Evolutionary conservation across 2,329 filamentous ascomycete genomes (phyloP), one percentile per base, ranked within the genome.

Genomic region (Epicoccum nigrum): DNA sequence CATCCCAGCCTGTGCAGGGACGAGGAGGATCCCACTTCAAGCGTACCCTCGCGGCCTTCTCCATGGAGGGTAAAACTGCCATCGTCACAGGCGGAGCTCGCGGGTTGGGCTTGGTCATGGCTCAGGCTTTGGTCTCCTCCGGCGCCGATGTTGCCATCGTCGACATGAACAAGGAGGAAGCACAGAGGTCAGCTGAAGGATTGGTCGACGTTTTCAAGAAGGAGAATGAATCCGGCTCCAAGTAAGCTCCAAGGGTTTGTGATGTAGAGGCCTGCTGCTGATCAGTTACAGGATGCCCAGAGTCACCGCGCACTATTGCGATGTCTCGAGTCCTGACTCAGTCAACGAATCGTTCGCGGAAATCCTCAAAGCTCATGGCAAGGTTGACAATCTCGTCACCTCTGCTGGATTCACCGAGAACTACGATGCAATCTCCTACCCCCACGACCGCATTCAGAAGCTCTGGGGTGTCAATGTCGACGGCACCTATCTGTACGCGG

Each of bases 371-470:
- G 76, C 83, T 52, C 92, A 96, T 71, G 87, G 87, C 74, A 88
- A 89, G 74, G 91, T 97, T 63, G 92, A 96, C 76, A 87, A 90
- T 75, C 83, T 97, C 20, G 92, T 97, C 65, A 97, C 93, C 20
- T 95, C 91, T n/a, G 93, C 93, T 41, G 93, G 93, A 37, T 96
- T 97, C 78, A 94, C 90, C 12, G 93, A 97, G 79, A 97, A 97
- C 79, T 95, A 92, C 69, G 88, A 95, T 66, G 93, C 93, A 38
- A 88, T 92, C 66, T 86, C 87, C 62, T 97, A 97, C 77, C 92
- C 92, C 1, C 85, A 92, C 62, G 91, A 96, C 63, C 88, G 92
- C 60, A 87, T 97, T 75, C 86, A 92, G 75, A 95, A 96, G 80
- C 85, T 97, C 13, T 97, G 91, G 91, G 86, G 86, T 41, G 93